Evolutionary conservation across 108 stramenopile genomes (phyloP).

Genomic region (Cylindrotheca fusiformis): DNA sequence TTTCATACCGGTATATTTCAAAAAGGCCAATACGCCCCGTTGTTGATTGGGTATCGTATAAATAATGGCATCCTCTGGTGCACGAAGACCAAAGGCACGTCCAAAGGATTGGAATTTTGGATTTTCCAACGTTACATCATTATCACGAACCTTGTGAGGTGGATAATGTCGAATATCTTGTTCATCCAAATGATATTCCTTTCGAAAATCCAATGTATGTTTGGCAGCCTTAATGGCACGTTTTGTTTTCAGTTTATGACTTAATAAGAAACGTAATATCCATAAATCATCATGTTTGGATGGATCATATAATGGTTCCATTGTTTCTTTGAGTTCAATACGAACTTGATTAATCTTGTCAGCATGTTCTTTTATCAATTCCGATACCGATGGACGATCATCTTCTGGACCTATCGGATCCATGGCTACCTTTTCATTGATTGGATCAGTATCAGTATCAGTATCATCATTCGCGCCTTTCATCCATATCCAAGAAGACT

Average conservation of each 20-base stretch:
- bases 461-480: no score
- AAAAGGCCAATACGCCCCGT: constrained; percentile 14
- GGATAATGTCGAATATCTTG: constrained; percentile 18
- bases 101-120: background rate
- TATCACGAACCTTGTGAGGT: background rate
- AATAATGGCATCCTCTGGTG: background rate
- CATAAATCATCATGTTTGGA: constrained; percentile 33
- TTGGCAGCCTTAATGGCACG: constrained; percentile 22
- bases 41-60: constrained; percentile 10
- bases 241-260: constrained; percentile 28
- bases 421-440: no score
- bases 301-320: constrained; percentile 9
- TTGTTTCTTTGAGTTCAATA: constrained; percentile 6
- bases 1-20: constrained; percentile 4
- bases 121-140: background rate
- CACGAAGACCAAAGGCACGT: background rate
- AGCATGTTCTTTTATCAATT: constrained; percentile 14
- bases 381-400: constrained; percentile 13
- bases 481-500: no score
- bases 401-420: background rate
- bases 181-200: constrained; percentile 17
- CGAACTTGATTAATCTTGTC: constrained; percentile 13
- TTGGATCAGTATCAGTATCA: no score
- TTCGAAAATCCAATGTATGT: constrained; percentile 10
- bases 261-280: constrained; percentile 26